Evolutionary conservation across 2,329 filamentous ascomycete species (phyloP), one percentile per base, ranked within the genome.

Genomic region (Alternaria viburni): DNA sequence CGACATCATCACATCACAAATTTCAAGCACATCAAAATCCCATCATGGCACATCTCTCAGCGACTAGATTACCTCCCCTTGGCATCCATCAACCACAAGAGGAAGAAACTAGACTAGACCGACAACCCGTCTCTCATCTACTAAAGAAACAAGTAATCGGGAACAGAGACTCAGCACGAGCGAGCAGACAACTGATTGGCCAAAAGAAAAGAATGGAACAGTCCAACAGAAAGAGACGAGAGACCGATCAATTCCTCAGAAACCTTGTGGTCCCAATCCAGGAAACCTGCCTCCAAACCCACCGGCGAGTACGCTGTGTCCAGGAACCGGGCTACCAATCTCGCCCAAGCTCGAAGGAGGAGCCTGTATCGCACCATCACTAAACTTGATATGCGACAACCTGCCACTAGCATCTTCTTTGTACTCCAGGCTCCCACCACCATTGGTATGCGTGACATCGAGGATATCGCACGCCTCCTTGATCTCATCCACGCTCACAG

Each of bases 401-500:
- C 70, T 71, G 8, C 75, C 74, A 5, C 80, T 83, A 52, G 88
- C 19, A 4, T 6, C 86, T 43, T 86, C 84, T 64, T 86, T 87
- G 66, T 91, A 85, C 32, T 91, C 89, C 74, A 99, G 96, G 25
- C 87, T 90, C n/a, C 96, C 96, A 47, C 95, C 95, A 49, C 96
- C 96, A 73, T 98, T 77, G 25, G 64, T 98, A 62, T 90, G 88
- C 3, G 83, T 77, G 72, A 91, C 96, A 61, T 96, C 96, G 77
- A 97, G 93, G 1, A 95, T 97, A 73, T 98, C 95, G 78, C 92
- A 96, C 62, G 96, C 90, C 61, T 92, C 89, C 43, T 95, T 85
- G 71, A 98, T 85, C 73, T 97, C 94, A 25, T 84, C 85, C 74
- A 83, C 88, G 79, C 68, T 84, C 78, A 83, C 88, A 71, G 83